These are phyloP conservation scores for Trichomonas gallinae DNA, from an alignment of 208 protist genomes.

Conservation along the genomic window DNA sequence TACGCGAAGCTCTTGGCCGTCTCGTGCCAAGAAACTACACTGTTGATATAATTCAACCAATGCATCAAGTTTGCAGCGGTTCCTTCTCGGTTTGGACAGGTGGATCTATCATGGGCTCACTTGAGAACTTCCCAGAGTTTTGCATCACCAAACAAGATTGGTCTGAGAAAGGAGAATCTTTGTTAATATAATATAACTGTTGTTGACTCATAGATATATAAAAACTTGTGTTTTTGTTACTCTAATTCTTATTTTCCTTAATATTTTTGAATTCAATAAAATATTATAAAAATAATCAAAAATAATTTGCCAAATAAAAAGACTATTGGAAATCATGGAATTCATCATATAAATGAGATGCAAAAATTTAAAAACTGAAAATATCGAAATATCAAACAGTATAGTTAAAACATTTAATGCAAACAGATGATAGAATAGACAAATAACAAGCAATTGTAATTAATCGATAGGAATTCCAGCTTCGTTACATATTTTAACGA, in stretches of 20 bases:
- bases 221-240: too few relatives aligned
- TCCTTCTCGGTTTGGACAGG: background rate
- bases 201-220: too few relatives aligned
- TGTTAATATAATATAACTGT: background rate
- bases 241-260: too few relatives aligned
- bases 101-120: background rate
- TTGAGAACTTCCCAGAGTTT: constrained; percentile 1
- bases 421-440: too few relatives aligned
- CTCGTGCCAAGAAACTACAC: background rate
- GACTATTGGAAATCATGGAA: too few relatives aligned
- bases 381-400: too few relatives aligned
- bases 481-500: background rate
- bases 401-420: too few relatives aligned
- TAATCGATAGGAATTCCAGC: background rate
- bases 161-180: background rate
- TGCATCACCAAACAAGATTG: background rate
- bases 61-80: background rate
- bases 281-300: background rate
- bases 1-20: background rate
- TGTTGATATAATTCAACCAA: background rate
- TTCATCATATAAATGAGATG: too few relatives aligned
- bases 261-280: too few relatives aligned
- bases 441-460: background rate
- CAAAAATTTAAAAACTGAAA: too few relatives aligned
- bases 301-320: too few relatives aligned